Evolutionary conservation across 164 flowering plant genomes (phyloP).

Genomic region (Protea cynaroides): DNA sequence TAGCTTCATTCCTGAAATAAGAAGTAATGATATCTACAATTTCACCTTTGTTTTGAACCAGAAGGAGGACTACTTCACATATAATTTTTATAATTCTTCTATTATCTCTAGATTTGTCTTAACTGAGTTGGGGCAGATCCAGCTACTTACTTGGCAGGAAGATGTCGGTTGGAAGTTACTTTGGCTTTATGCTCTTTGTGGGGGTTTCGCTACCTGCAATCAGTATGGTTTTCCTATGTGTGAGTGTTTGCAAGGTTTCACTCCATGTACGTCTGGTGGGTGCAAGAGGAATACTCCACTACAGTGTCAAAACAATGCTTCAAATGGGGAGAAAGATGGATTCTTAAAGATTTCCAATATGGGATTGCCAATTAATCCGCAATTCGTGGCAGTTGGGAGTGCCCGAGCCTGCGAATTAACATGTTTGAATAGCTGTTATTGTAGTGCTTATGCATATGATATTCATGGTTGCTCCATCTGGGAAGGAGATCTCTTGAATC

Average conservation of each 20-base stretch:
- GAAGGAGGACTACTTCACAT: no score
- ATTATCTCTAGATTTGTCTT: constrained; percentile 24
- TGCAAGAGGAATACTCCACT: constrained; percentile 24
- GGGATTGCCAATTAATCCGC: constrained; percentile 16
- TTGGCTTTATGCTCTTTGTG: constrained; percentile 42
- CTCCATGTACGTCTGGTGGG: constrained; percentile 21
- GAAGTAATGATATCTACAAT: background rate
- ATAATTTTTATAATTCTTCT: background rate
- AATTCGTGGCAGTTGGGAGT: constrained; percentile 7
- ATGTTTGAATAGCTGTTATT: constrained; percentile 36
- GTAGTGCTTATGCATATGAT: constrained; percentile 36
- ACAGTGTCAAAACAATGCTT: constrained; percentile 18
- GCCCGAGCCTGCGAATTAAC: constrained; percentile 17
- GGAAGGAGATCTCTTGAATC: constrained; percentile 22
- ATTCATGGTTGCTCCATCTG: constrained; percentile 27
- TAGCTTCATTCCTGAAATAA: constrained; percentile 47
- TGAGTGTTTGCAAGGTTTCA: constrained; percentile 30
- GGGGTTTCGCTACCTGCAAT: constrained; percentile 34
- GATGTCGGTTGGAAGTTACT: constrained; percentile 26
- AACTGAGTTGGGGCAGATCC: constrained; percentile 34
- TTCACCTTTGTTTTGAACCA: no score
- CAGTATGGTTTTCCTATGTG: constrained; percentile 17
- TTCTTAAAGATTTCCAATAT: constrained; percentile 13
- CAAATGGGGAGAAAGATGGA: constrained; percentile 14
- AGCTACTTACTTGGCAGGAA: constrained; percentile 26